phyloP scores from a whole-genome alignment of 2,329 filamentous ascomycete species.

The Nothophoma quercina region DNA sequence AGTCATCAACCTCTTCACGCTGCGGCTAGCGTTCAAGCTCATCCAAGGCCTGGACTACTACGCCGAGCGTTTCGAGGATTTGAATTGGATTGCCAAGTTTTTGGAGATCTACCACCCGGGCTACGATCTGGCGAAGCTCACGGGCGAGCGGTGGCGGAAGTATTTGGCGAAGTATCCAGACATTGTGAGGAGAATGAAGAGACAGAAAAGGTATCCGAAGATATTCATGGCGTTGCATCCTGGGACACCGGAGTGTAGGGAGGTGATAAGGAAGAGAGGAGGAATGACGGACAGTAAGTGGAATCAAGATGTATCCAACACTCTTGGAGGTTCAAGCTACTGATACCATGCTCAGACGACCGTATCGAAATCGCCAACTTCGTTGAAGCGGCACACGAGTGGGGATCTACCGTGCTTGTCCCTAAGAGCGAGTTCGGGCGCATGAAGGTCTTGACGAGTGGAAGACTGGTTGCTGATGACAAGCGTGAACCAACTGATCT shows the following conservation, averaged over 20 bases:
- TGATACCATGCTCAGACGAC: slow-evolving; percentile 11
- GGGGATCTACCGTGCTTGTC: slow-evolving; percentile 36
- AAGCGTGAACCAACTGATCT: not conserved
- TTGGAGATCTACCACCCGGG: slow-evolving; percentile 21
- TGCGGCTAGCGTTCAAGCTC: slow-evolving; percentile 28
- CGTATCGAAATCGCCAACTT: slow-evolving; percentile 32
- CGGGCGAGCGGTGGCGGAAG: slow-evolving; percentile 16
- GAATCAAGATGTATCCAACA: too few species aligned
- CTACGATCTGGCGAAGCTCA: slow-evolving; percentile 29
- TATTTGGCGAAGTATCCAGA: slow-evolving; percentile 26
- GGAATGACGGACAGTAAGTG: slow-evolving; percentile 29
- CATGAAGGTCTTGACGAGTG: slow-evolving; percentile 29
- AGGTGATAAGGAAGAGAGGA: not conserved
- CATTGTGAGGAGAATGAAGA: slow-evolving; percentile 33
- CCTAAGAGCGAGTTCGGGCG: slow-evolving; percentile 25
- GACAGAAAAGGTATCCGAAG: slow-evolving; percentile 26
- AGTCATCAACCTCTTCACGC: slow-evolving; percentile 37
- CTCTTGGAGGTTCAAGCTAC: too few species aligned
- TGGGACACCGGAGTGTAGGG: not conserved
- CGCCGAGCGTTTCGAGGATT: slow-evolving; percentile 19
- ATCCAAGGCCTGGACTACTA: slow-evolving; percentile 28
- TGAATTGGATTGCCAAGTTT: slow-evolving; percentile 31
- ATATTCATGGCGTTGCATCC: slow-evolving; percentile 37
- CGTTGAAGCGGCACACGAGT: slow-evolving; percentile 36
- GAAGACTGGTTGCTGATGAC: slow-evolving; percentile 26